A percentile compares a stretch with the other conserved stretches of the same genome.
These are phyloP conservation scores for Kalmanozyma brasiliensis DNA, from an alignment of 1,284 basidiomycete genomes.

Conservation along the genomic window DNA sequence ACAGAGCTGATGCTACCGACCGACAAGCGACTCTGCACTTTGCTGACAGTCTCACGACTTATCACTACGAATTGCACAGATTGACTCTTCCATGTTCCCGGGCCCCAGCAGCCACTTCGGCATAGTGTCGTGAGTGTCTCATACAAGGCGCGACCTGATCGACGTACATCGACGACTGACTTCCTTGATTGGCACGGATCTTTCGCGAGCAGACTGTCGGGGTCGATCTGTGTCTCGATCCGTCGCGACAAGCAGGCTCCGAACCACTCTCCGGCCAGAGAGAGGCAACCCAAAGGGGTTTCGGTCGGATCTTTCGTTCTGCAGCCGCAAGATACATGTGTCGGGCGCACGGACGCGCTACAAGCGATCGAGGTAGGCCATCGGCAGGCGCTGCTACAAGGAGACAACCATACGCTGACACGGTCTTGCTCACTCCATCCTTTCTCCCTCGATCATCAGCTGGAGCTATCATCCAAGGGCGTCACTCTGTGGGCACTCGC, in stretches of 20 bases:
- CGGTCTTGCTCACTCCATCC: not conserved
- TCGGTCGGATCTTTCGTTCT: slow-evolving; percentile 19
- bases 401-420: too few relatives aligned
- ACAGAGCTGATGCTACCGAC: not conserved
- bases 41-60: not conserved
- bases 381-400: too few relatives aligned
- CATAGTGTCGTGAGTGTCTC: slow-evolving; percentile 15
- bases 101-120: slow-evolving; percentile 12
- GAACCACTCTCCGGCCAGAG: too few relatives aligned
- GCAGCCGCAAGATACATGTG: slow-evolving; percentile 24
- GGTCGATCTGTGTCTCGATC: slow-evolving; percentile 7
- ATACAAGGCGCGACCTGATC: not conserved
- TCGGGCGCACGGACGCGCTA: slow-evolving; percentile 12
- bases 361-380: slow-evolving; percentile 16
- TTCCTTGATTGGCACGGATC: too few relatives aligned
- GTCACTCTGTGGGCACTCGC: slow-evolving; percentile 15
- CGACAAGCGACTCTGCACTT: not conserved
- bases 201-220: slow-evolving; percentile 6
- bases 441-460: not conserved
- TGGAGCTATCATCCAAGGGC: slow-evolving; percentile 14
- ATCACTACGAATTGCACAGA: slow-evolving; percentile 3
- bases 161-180: not conserved
- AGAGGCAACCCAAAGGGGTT: not conserved
- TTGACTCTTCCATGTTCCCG: slow-evolving; percentile 14
- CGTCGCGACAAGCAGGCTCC: not conserved